Evolutionary conservation across 1,139 yeast genomes (phyloP), one percentile per base, ranked within the genome.

Genomic region (Yamadazyma sp.): DNA sequence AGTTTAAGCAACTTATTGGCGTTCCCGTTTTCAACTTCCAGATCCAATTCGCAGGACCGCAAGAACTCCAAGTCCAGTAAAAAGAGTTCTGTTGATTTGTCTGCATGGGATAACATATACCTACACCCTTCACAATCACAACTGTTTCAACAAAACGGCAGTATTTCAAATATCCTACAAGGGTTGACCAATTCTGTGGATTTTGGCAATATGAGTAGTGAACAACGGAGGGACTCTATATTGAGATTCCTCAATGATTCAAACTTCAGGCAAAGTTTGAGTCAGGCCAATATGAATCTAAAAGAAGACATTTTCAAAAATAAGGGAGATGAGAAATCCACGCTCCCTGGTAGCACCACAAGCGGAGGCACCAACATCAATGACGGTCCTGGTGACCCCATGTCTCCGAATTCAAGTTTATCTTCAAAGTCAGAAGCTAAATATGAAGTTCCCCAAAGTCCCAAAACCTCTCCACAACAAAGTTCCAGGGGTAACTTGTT

Each of bases 141-240:
- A 20, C 35, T 31, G 38, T 29, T 39, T 17, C 39, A 28, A 10
- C 33, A 35, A 11, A 37, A 36, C 41, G 72, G 67, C 21, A 63
- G 66, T 42, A 44, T 70, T 14, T 58, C 64, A 13, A 72, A 66
- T 30, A 56, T 70, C 8, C 49, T 71, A 16, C 66, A 70, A 15
- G 69, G 69, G 4, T 43, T 57, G 39, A 58, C 64, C 18, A 69
- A 61, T 44, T 64, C 69, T 30, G 59, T 69, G 26, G 76, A 70
- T 45, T 64, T 70, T 28, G 57, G 55, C 39, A 64, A 61, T 39
- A 69, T 70, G 73, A 67, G 64, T 43, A 56, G 57, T 37, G 72
- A 67, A 44, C 73, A 70, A 48, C 59, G 76, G 35, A 53, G 76
- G 39, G 70, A 67, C 44, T 67, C 74, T 1, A 64, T 70, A 12